Base-by-base conservation (phyloP, 225 moss, liverwort and hornwort species). In the Climacium dendroides region DNA sequence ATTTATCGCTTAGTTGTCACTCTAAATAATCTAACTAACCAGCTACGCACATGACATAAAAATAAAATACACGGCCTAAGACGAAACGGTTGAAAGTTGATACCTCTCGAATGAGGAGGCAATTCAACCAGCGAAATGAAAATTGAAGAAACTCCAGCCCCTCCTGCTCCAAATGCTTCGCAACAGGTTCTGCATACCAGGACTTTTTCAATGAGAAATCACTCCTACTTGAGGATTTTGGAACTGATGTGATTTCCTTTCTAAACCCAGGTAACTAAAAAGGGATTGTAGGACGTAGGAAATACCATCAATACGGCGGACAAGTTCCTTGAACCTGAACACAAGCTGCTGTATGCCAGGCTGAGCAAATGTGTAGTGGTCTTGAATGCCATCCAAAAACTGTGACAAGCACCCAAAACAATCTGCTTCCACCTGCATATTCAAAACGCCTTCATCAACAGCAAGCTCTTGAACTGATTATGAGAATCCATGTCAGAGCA, bases 321-420 rank as follows among this genome's bases (percentile, higher is more conserved):
- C 98, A 83, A 99, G 95, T 94, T 99, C 98, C 90, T 99, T 99
- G 85, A 99, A 94, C 89, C 95, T 95, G 92, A 99, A 99, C 59
- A 99, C 98, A 93, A 99, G 97, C 83, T 95, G 97, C 92, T 99
- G 98, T 86, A 99, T 99, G 87, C 98, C 98, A 79, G 98, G 98
- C 89, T 99, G 98, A 77, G 98, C 98, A 93, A 99, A 99, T 29
- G 98, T 99, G 78, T 99, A 99, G 86, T 99, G 98, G 87, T 99
- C 98, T 92, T 99, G 98, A 90, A 99, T 97, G 64, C 98, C 95
- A 92, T 99, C 98, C 71, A 99, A 89, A 80, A 99, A 94, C 92
- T 96, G 96, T 78, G 98, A 95, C 91, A 99, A 83, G 88, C 98
- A 99, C 89, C 97, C 97, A 87, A 96, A 97, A 87, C 96, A 94